These are phyloP conservation scores for Eimeria brunetti DNA, from an alignment of 169 alveolate species.

Conservation along the genomic window DNA sequence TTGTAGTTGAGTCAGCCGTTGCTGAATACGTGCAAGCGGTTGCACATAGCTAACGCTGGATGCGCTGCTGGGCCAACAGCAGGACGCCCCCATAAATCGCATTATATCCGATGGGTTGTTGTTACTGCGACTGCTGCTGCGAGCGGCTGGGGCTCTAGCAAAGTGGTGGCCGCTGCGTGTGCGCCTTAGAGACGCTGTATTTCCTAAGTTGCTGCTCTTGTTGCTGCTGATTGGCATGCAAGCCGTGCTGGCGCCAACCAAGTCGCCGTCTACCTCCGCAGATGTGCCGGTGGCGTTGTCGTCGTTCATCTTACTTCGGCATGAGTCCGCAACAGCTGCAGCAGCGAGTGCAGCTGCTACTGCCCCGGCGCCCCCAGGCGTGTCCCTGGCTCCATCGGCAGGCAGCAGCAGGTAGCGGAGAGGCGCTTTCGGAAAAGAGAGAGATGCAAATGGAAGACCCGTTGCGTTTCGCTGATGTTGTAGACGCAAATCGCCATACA, in stretches of 20 bases:
- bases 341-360: conserved; percentile 71
- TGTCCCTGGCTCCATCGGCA: conserved; percentile 38
- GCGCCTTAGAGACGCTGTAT: conserved; percentile 18
- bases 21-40: conserved; percentile 67
- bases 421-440: conserved; percentile 47
- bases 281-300: conserved; percentile 16
- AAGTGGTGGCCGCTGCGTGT: conserved; percentile 69
- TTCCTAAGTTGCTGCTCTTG: conserved; percentile 20
- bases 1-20: conserved; percentile 62
- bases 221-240: conserved; percentile 7
- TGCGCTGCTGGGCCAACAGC: conserved; percentile 67
- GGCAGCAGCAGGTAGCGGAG: conserved; percentile 64
- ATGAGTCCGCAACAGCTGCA: conserved; percentile 57
- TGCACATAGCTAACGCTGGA: conserved; percentile 40
- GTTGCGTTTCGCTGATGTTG: conserved; percentile 64
- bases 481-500: conserved; percentile 63
- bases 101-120: conserved; percentile 32
- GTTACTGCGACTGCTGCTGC: conserved; percentile 56
- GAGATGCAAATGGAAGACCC: conserved; percentile 27
- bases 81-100: conserved; percentile 56
- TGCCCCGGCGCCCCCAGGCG: conserved; percentile 62
- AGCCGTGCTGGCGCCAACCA: neutral
- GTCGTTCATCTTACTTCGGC: conserved; percentile 13
- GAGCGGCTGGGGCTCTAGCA: conserved; percentile 23
- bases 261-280: conserved; percentile 39